A percentile compares a stretch with the other conserved stretches of the same genome.
These are phyloP conservation scores for Scutellaria baicalensis DNA, from an alignment of 257 asterid genomes.

Conservation along the genomic window DNA sequence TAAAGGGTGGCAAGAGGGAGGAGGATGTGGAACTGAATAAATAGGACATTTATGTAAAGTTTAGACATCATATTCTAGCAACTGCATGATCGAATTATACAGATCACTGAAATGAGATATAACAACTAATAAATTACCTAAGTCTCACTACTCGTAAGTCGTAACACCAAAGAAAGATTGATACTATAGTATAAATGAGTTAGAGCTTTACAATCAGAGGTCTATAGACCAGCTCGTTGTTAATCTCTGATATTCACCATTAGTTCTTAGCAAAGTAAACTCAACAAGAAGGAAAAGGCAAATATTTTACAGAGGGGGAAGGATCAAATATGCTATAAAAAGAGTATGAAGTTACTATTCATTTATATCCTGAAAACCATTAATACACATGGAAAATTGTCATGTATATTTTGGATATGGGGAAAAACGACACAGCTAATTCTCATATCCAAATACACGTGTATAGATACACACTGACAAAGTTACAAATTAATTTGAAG, in stretches of 20 bases:
- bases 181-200: not conserved
- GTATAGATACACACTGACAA: not conserved
- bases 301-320: not conserved
- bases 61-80: not conserved
- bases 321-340: not conserved
- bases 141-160: not conserved
- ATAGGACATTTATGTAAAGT: not conserved
- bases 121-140: not conserved
- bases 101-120: not conserved
- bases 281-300: not conserved
- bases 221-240: not conserved
- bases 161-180: not conserved
- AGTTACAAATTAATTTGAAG: not conserved
- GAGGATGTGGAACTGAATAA: not conserved
- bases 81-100: constrained; percentile 5
- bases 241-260: constrained; percentile 1
- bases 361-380: not conserved
- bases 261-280: not conserved
- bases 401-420: not conserved
- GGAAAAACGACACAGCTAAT: not conserved
- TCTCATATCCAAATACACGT: not conserved
- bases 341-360: not conserved
- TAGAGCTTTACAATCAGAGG: not conserved
- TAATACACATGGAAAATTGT: not conserved
- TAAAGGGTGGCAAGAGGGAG: not conserved